Evolutionary conservation across 2,329 filamentous ascomycete species (phyloP), one percentile per base, ranked within the genome.

Genomic region (Daldinia sp.): DNA sequence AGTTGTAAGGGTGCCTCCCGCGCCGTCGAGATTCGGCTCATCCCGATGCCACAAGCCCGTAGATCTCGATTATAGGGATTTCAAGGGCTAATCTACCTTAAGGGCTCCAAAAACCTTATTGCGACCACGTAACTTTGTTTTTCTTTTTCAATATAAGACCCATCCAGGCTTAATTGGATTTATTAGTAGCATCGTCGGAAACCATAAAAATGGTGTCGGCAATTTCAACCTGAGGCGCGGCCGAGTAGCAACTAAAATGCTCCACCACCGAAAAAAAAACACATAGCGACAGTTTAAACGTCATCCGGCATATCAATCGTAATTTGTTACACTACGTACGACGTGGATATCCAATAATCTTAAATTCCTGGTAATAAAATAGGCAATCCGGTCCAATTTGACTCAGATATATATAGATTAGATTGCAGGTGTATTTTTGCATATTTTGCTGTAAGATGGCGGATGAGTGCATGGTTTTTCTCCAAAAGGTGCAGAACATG

Each of bases 21-120:
- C 49, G 23, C 34, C 49, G 39, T 54, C 17, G 34, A 61, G 15
- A 41, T 39, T 58, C 54, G 61, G 64, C 37, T 37, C 58, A 48
- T 54, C 43, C 64, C 64, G 61, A 50, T 57, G 47, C 19, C 58
- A 62, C 55, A 58, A 64, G 29, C 11, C 35, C 35, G 51, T 60
- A 35, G 58, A 67, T 64, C 64, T 27, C 47, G 35, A 54, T 58
- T 55, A 30, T 35, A 51, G 43, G 29, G 17, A 25, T 48, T 29
- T 15, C 9, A 48, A n/a, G 15, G 27, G 45, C 27, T 48, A 48
- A 32, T 30, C 45, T 32, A 48, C n/a, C 7, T n/a, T 39, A 39
- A 19, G 4, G 9, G 8, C 13, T 21, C 21, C 23, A 27, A 60
- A 63, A 66, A 64, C 35, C 50, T 67, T 67, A 67, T 64, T 67